Base-by-base conservation (phyloP, 768 basidiomycete species). In the Phaeolepiota aurea region DNA sequence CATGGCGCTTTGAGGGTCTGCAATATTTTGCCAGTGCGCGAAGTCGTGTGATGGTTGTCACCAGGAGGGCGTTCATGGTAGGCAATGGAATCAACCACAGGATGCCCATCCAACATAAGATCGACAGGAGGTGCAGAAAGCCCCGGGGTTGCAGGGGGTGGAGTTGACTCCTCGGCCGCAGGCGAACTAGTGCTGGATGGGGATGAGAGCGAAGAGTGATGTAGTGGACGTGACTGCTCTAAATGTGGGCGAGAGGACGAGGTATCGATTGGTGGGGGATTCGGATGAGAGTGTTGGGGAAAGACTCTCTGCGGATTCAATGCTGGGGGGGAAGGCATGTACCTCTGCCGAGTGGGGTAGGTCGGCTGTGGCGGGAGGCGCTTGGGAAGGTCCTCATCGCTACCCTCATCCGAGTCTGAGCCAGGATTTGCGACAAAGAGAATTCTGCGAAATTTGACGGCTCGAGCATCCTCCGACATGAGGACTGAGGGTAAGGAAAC, bases 181-280 rank as follows among this genome's bases (percentile, higher is more conserved):
- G 74, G 77, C 2, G 84, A 86, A 51, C 74, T 75, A 35, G 77
- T 71, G 51, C 71, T 79, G 40, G 80, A 83, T 14, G 85, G 80
- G 2, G 84, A 85, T 12, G 80, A 82, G 37, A 77, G 70, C 30
- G 77, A 66, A 39, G 74, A 79, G 53, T 76, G 72, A 41, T 68
- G 65, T 64, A 31, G 55, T 51, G 37, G 62, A 35, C 15, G 7
- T 48, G 41, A 49, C 48, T 44, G 62, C 44, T 40, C 25, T 7
- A 28, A 57, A 49, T 47, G 57, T 47, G n/a, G 50, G 55, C 59
- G 58, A 38, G 43, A 35, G 20, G 39, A 32, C 43, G 46, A 47
- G 54, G 50, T 48, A 54, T 53, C 46, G 41, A 53, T 46, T 47
- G 47, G 45, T 53, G 52, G 44, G 57, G 23, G 45, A 53, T 40